These are phyloP conservation scores for Solanum sejunctum DNA, from an alignment of 257 asterid species.

Conservation along the genomic window DNA sequence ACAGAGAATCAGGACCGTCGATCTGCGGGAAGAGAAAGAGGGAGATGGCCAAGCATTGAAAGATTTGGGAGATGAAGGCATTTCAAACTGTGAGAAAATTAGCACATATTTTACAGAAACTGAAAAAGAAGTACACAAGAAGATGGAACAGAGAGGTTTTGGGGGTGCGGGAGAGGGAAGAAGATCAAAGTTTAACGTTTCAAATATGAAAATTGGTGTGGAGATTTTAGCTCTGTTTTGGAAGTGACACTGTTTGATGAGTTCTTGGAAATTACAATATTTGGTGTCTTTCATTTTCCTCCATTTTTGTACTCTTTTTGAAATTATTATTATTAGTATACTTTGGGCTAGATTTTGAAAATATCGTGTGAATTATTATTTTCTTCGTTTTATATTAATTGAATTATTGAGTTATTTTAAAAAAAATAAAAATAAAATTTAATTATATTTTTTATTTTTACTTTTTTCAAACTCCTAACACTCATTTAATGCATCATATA, in stretches of 20 bases:
- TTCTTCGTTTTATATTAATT: too few relatives aligned
- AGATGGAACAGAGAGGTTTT: not conserved
- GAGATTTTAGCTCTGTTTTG: not conserved
- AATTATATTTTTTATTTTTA: too few relatives aligned
- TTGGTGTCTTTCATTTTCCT: not conserved
- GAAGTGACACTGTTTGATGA: not conserved
- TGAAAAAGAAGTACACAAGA: too few relatives aligned
- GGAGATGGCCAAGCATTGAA: slow-evolving; percentile 56
- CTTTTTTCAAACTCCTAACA: too few relatives aligned
- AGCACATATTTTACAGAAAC: not conserved
- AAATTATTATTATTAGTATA: not conserved
- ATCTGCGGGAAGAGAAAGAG: slow-evolving; percentile 30
- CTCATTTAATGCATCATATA: too few relatives aligned
- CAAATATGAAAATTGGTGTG: not conserved
- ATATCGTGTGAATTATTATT: too few relatives aligned
- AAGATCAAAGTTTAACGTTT: too few relatives aligned
- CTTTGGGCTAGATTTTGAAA: too few relatives aligned
- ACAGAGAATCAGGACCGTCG: slow-evolving; percentile 30
- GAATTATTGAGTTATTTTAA: too few relatives aligned
- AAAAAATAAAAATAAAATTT: too few relatives aligned
- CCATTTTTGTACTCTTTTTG: not conserved
- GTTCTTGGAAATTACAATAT: not conserved
- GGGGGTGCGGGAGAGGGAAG: too few relatives aligned
- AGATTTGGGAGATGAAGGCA: slow-evolving; percentile 70
- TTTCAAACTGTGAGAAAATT: not conserved